phyloP scores from a whole-genome alignment of 1,284 basidiomycete species.

The Pyrrhoderma noxium region DNA sequence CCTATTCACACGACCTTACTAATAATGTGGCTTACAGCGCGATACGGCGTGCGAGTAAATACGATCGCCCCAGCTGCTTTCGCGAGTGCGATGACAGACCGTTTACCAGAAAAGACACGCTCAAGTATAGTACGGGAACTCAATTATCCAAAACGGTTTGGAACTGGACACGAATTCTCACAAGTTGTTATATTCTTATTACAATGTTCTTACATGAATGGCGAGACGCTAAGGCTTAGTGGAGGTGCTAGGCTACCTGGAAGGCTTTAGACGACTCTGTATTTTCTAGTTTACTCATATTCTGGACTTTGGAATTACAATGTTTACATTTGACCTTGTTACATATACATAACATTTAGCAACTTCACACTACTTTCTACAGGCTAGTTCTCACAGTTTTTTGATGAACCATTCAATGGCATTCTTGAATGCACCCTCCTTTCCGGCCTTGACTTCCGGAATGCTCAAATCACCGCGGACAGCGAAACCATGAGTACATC shows the following conservation, averaged over 20 bases:
- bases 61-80: slow-evolving; percentile 48
- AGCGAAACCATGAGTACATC: slow-evolving; percentile 58
- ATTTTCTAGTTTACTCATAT: background rate
- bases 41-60: slow-evolving; percentile 45
- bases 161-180: slow-evolving; percentile 42
- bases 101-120: slow-evolving; percentile 26
- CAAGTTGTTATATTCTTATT: slow-evolving; percentile 45
- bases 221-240: slow-evolving; percentile 47
- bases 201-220: slow-evolving; percentile 48
- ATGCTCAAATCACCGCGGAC: slow-evolving; percentile 31
- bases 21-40: slow-evolving; percentile 20
- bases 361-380: background rate
- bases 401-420: slow-evolving; percentile 32
- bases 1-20: background rate
- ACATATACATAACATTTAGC: background rate
- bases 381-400: slow-evolving; percentile 23
- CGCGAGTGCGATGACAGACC: slow-evolving; percentile 38
- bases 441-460: slow-evolving; percentile 30
- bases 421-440: slow-evolving; percentile 37
- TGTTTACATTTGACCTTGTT: background rate
- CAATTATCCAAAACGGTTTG: slow-evolving; percentile 40
- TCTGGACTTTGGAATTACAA: background rate
- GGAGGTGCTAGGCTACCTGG: slow-evolving; percentile 33
- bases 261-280: slow-evolving; percentile 26
- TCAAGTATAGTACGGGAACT: slow-evolving; percentile 30